Conservation (phyloP, 192 early-diverging fungal genomes). For the Mortierella hygrophila region DNA sequence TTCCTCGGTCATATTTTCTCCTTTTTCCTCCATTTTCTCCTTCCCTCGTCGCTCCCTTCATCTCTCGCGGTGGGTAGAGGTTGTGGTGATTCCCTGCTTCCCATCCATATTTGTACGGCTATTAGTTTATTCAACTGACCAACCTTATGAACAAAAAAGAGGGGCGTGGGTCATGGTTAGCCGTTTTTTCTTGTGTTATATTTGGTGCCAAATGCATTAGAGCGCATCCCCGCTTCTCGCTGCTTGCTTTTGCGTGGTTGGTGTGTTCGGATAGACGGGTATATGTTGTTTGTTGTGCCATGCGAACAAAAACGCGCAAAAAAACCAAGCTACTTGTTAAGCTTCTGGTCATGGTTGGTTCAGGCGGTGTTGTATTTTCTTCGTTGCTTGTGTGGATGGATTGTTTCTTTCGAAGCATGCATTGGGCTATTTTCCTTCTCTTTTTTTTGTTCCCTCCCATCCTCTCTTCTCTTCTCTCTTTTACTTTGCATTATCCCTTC, state of each 20-base stretch:
- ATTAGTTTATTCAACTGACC: slow-evolving; percentile 1
- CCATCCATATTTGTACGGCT: slow-evolving; percentile 5
- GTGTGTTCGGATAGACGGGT: not conserved
- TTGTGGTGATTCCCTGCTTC: not conserved
- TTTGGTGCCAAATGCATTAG: not conserved
- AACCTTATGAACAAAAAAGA: not conserved
- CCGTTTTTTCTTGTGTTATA: not conserved
- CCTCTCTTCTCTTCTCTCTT: not conserved
- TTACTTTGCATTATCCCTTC: not conserved
- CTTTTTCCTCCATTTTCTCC: not conserved
- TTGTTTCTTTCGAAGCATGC: not conserved
- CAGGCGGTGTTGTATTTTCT: not conserved
- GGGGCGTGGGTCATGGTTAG: not conserved
- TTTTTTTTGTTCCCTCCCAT: not conserved
- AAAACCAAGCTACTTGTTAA: not conserved
- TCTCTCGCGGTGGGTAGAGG: not conserved
- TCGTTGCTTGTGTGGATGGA: not conserved
- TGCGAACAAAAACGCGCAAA: slow-evolving; percentile 1
- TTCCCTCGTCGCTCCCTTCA: not conserved
- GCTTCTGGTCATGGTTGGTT: not conserved
- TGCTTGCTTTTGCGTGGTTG: not conserved
- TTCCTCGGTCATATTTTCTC: slow-evolving; percentile 10
- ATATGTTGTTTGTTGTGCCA: not conserved
- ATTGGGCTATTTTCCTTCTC: not conserved
- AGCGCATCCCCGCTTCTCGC: not conserved